Base-by-base conservation (phyloP, 1,139 yeast species). In the Suhomyces choctaworum region DNA sequence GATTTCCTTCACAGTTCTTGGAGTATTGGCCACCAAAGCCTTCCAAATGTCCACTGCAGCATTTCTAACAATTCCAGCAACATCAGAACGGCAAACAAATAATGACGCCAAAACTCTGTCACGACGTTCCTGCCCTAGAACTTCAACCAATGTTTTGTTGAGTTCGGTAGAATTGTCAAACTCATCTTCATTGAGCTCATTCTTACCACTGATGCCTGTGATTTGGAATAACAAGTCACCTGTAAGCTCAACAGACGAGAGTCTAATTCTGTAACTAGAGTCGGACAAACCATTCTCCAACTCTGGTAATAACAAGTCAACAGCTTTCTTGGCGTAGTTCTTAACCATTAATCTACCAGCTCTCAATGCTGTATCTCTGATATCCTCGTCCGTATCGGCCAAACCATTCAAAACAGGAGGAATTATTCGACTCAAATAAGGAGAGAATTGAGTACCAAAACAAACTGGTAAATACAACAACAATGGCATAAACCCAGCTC, bases 11-110 rank as follows among this genome's bases (percentile, higher is more conserved):
- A 92, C 84, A n/a, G 96, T 88, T 60, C 85, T 81, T 29, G 98
- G 98, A 23, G 98, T 92, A 58, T 92, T 92, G 37, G 95, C 85
- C 37, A 94, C 97, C 60, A 94, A 72, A 1, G 96, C 89, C 65
- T 90, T 90, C 99, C 99, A 94, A 35, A 94, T 90, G 51, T 92
- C 97, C 44, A 88, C 79, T n/a, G 97, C 82, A 27, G 95, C 87
- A 47, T 80, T 80, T 52, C 98, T 82, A 20, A 94, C 98, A 53
- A 82, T 73, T 50, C 88, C 88, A 30, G 94, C 79, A 31, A 82
- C 78, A 68, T 94, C 99, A 21, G 95, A 85, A 60, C 98, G 89
- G 61, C 97, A 89, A 31, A 94, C 81, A 60, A 90, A 94, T 47
- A 94, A 70, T 16, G 89, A 72, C 1, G 97, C 78, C 53, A 94